Base-by-base conservation (phyloP, 176 grass and related monocot genomes). In the Aegilops longissima region DNA sequence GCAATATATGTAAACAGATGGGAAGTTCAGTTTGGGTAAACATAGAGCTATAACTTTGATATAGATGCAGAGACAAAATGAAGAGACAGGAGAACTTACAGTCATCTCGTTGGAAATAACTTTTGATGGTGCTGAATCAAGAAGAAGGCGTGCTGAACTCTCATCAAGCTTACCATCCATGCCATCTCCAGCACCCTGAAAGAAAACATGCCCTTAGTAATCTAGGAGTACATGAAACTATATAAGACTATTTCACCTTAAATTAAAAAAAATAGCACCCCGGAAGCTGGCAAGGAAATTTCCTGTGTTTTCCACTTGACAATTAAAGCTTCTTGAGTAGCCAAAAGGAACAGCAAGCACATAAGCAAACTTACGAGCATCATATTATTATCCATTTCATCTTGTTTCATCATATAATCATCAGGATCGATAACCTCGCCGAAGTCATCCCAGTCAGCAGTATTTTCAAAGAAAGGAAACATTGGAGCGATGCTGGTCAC, bases 381-480 rank as follows among this genome's bases (percentile, higher is more conserved):
- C 49, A 82, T 70, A 69, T 56, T 29, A 87, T 90, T 89, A 84
- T 95, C 90, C 81, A 83, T 81, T 24, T 98, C 93, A 87, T 98
- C 93, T 89, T 95, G 93, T 83, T 95, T 93, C 76, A 90, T 92
- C 73, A 91, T 87, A 86, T 98, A 98, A 82, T 98, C 92, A 89
- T 98, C 96, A 86, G 96, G 96, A 89, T 95, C 91, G 85, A 98
- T 95, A 78, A 98, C 90, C 90, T 98, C 96, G 80, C 96, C 96
- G 34, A 95, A 98, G 89, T 98, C 96, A 93, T 98, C 93, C 96
- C 96, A 98, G 69, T 94, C 92, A 75, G 90, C 90, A 81, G 83
- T 91, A 77, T 87, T 98, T 87, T 98, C 90, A 76, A 98, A 98
- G 82, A 94, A 95, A 17, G 96, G 96, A 86, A 98, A 98, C 92